Conservation (phyloP, 2,329 filamentous ascomycete genomes). For the Hymenoscyphus albidus region DNA sequence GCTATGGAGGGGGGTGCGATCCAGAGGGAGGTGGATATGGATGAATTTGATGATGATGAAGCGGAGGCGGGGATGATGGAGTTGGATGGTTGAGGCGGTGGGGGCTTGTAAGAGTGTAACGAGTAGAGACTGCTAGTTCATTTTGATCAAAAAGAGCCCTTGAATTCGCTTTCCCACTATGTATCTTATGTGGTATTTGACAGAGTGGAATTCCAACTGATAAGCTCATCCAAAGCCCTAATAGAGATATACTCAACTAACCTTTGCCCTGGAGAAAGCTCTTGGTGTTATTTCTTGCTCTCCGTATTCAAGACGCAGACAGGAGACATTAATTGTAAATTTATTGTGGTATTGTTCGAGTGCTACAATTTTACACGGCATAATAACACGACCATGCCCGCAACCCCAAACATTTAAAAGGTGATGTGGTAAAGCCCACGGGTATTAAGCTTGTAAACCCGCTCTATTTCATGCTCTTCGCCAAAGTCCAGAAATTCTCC, state of each 20-base stretch:
- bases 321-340: neutral
- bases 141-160: too few species aligned
- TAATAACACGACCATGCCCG: neutral
- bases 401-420: neutral
- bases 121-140: neutral
- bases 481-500: constrained; percentile 92
- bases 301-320: too few species aligned
- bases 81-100: constrained; percentile 19
- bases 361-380: neutral
- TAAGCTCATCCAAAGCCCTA: too few species aligned
- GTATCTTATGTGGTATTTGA: too few species aligned
- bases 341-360: neutral
- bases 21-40: constrained; percentile 12
- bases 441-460: neutral
- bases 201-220: too few species aligned
- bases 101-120: neutral
- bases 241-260: too few species aligned
- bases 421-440: neutral
- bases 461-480: constrained; percentile 55
- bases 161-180: too few species aligned
- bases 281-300: too few species aligned
- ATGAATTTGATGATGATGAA: constrained; percentile 36
- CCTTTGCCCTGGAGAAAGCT: too few species aligned
- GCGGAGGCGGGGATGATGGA: constrained; percentile 52
- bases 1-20: constrained; percentile 14